These are phyloP conservation scores for Carpinus viminea DNA, from an alignment of 306 rosid species.

Conservation along the genomic window DNA sequence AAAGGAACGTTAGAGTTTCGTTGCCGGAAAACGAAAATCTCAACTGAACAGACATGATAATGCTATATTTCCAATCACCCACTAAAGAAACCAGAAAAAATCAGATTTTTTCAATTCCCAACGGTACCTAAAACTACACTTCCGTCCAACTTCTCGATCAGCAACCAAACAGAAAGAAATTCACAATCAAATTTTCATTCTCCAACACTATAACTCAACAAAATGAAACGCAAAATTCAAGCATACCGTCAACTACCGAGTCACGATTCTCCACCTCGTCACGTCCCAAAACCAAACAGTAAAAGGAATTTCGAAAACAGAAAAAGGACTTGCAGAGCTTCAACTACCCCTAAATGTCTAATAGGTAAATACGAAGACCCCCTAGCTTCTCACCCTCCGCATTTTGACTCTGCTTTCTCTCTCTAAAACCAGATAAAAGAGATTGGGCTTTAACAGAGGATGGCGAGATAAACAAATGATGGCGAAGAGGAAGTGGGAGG, in stretches of 20 bases:
- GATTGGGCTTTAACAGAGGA: constrained; percentile 24
- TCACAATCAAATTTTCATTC: constrained; percentile 9
- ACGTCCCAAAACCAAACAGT: not conserved
- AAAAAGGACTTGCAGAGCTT: constrained; percentile 26
- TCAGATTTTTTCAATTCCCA: not conserved
- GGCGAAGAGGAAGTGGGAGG: constrained; percentile 29
- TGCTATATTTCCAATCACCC: not conserved
- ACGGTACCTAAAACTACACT: not conserved
- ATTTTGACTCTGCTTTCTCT: constrained; percentile 42
- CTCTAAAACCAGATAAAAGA: constrained; percentile 32
- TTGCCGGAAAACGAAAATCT: constrained; percentile 21
- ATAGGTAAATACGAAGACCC: not conserved
- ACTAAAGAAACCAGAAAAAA: too few relatives aligned
- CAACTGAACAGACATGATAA: constrained; percentile 16
- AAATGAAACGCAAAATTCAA: constrained; percentile 17
- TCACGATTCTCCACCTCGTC: constrained; percentile 21
- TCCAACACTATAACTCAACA: constrained; percentile 23
- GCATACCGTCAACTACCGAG: constrained; percentile 46
- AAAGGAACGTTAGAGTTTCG: constrained; percentile 5
- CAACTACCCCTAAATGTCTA: constrained; percentile 25
- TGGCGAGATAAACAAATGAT: constrained; percentile 17
- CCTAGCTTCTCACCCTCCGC: constrained; percentile 20
- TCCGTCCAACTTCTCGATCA: constrained; percentile 22
- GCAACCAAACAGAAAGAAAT: constrained; percentile 20
- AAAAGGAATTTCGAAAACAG: not conserved